Evolutionary conservation across 106 monocot genomes (phyloP).

Genomic region (Narthecium ossifragum): DNA sequence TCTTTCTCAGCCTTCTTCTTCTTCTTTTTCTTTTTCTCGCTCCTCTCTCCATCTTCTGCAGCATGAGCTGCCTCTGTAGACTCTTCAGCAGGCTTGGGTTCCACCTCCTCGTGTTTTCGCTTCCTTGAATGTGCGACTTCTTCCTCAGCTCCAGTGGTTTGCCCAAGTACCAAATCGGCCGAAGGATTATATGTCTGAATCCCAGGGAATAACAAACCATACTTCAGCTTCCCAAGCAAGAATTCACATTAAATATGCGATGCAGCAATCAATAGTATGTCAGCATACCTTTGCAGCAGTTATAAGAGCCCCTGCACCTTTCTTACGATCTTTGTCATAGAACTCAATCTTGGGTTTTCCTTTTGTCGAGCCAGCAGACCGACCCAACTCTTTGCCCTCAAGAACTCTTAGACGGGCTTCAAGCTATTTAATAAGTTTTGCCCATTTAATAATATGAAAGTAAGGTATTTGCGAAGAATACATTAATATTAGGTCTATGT

Average conservation of each 20-base stretch:
- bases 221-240: background rate
- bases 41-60: slow-evolving; percentile 5
- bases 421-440: slow-evolving; percentile 29
- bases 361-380: slow-evolving; percentile 71
- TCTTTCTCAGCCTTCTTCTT: slow-evolving; percentile 17
- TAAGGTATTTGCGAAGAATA: too few relatives aligned
- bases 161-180: slow-evolving; percentile 41
- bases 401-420: slow-evolving; percentile 77
- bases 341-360: slow-evolving; percentile 94
- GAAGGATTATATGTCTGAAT: slow-evolving; percentile 61
- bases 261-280: background rate
- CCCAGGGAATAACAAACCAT: background rate
- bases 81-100: background rate
- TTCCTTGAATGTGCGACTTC: slow-evolving; percentile 22
- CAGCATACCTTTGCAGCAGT: slow-evolving; percentile 74
- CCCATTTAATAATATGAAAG: background rate
- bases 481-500: too few relatives aligned
- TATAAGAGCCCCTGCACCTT: slow-evolving; percentile 69
- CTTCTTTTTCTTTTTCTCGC: slow-evolving; percentile 24
- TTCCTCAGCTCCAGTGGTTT: slow-evolving; percentile 4
- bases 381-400: slow-evolving; percentile 83
- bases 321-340: slow-evolving; percentile 93
- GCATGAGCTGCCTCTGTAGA: background rate
- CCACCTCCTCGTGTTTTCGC: slow-evolving; percentile 30
- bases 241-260: background rate